These are phyloP conservation scores for Heliocybe sulcata DNA, from an alignment of 1,284 basidiomycete species.

Conservation along the genomic window DNA sequence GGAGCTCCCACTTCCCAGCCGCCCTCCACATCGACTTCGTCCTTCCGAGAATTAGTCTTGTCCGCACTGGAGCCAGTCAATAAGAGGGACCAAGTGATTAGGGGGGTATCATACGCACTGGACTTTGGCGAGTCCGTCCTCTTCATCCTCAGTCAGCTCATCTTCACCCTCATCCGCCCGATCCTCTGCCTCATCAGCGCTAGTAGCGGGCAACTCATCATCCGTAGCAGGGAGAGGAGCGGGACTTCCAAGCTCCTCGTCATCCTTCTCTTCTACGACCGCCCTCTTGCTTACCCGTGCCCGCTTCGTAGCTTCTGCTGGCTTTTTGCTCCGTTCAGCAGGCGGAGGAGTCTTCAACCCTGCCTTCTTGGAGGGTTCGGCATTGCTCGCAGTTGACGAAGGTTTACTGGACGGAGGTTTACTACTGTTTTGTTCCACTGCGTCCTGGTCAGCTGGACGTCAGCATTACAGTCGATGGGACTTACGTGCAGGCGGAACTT, in stretches of 20 bases:
- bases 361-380: constrained; percentile 7
- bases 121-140: constrained; percentile 45
- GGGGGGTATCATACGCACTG: constrained; percentile 35
- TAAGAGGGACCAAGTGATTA: constrained; percentile 1
- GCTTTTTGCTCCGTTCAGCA: neutral
- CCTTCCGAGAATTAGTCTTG: constrained; percentile 51
- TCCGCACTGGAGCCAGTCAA: constrained; percentile 49
- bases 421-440: neutral
- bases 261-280: constrained; percentile 22
- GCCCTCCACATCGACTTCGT: constrained; percentile 73
- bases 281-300: constrained; percentile 1
- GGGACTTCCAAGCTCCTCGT: constrained; percentile 10
- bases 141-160: constrained; percentile 42
- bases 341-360: neutral
- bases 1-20: constrained; percentile 86
- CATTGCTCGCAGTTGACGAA: constrained; percentile 2
- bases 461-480: constrained; percentile 10
- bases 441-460: constrained; percentile 4
- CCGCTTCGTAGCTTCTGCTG: neutral
- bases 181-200: constrained; percentile 17
- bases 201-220: neutral
- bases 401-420: neutral
- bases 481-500: constrained; percentile 22
- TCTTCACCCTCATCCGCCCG: constrained; percentile 51
- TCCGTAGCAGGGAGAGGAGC: constrained; percentile 3